A percentile compares a stretch with the other conserved stretches of the same genome.
Conservation (phyloP, 2,329 filamentous ascomycete genomes). For the Claviceps monticola region DNA sequence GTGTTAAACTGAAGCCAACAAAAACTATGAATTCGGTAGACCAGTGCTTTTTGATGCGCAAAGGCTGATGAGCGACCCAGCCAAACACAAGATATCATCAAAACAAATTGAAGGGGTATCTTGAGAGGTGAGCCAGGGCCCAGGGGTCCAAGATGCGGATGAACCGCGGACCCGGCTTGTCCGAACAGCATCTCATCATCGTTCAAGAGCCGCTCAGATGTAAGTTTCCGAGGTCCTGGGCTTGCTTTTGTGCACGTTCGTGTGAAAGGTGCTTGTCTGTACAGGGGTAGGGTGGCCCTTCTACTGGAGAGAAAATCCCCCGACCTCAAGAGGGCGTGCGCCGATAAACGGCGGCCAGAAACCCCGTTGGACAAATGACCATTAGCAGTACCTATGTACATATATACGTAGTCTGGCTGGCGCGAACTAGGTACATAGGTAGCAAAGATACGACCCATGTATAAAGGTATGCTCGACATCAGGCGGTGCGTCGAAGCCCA, state of each 20-base stretch:
- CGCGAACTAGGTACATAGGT: background rate
- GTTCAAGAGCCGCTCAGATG: constrained; percentile 8
- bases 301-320: background rate
- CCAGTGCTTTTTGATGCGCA: background rate
- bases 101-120: constrained; percentile 5
- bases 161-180: constrained; percentile 1
- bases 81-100: constrained; percentile 1
- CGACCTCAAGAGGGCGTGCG: constrained; percentile 1
- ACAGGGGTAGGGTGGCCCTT: background rate
- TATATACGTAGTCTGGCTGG: background rate
- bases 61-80: constrained; percentile 3
- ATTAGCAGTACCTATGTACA: background rate
- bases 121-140: constrained; percentile 6
- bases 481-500: background rate
- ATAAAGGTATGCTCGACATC: background rate
- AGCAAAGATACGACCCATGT: background rate
- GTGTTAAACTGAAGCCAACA: background rate
- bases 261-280: background rate
- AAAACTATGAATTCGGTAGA: background rate
- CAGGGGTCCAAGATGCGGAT: constrained; percentile 1
- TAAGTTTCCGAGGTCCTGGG: constrained; percentile 5
- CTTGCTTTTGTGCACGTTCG: background rate
- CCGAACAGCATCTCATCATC: background rate
- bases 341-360: background rate
- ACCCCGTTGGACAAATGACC: background rate